These are phyloP conservation scores for Vitis labrusca DNA, from an alignment of 164 flowering plant species.

Conservation along the genomic window DNA sequence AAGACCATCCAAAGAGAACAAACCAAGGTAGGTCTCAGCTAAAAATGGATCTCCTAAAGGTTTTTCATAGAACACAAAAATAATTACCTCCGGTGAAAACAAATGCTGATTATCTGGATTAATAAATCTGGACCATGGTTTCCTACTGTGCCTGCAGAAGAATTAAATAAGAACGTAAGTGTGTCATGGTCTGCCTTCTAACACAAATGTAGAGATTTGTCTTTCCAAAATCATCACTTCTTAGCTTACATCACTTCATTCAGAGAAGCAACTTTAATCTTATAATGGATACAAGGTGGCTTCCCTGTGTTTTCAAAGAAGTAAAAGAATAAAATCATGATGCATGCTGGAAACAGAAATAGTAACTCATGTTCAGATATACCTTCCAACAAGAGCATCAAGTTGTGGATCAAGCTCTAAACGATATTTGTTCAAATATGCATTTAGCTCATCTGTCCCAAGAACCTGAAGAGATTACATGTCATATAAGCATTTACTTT, in stretches of 20 bases:
- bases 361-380: background rate
- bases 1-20: no score
- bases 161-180: background rate
- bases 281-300: no score
- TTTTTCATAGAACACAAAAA: background rate
- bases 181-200: background rate
- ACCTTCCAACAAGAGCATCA: slow-evolving; percentile 92
- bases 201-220: no score
- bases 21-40: no score
- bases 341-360: background rate
- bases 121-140: slow-evolving; percentile 84
- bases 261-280: no score
- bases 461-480: slow-evolving; percentile 50
- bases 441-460: slow-evolving; percentile 75
- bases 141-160: slow-evolving; percentile 76
- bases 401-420: slow-evolving; percentile 74
- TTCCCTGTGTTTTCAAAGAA: no score
- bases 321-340: background rate
- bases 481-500: background rate
- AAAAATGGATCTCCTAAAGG: no score
- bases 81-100: slow-evolving; percentile 67
- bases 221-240: no score
- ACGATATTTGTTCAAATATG: slow-evolving; percentile 64
- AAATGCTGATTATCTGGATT: slow-evolving; percentile 81
- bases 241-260: no score